phyloP scores from a whole-genome alignment of 1,139 yeast species.

The Nakaseomyces uthaithaninus region DNA sequence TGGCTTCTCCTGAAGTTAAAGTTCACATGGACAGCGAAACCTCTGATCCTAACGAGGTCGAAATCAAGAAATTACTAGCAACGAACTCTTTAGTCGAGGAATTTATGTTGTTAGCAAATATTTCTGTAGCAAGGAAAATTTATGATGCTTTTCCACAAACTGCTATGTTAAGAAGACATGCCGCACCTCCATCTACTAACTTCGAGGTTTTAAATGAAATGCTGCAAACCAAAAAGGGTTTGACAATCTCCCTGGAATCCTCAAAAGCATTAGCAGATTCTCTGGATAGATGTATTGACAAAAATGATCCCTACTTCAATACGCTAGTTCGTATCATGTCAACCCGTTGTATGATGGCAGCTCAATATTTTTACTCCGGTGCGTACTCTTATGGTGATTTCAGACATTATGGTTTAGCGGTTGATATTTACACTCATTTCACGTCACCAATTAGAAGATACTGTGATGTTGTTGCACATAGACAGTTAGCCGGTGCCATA shows the following conservation, averaged over 20 bases:
- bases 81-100: constrained; percentile 97
- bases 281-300: constrained; percentile 77
- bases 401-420: constrained; percentile 94
- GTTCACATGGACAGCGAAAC: constrained; percentile 97
- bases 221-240: constrained; percentile 74
- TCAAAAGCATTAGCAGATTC: constrained; percentile 93
- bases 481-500: constrained; percentile 95
- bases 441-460: constrained; percentile 97
- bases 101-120: constrained; percentile 95
- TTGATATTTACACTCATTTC: constrained; percentile 95
- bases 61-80: constrained; percentile 76
- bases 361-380: constrained; percentile 96
- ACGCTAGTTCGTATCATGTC: constrained; percentile 94
- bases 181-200: constrained; percentile 89
- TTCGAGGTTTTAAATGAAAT: constrained; percentile 86
- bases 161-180: constrained; percentile 96
- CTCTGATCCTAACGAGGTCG: constrained; percentile 93
- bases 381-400: constrained; percentile 87
- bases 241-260: constrained; percentile 71
- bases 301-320: constrained; percentile 81
- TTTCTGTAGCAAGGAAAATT: constrained; percentile 87
- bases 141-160: constrained; percentile 94
- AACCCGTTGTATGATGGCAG: constrained; percentile 98
- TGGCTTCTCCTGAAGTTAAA: constrained; percentile 97
- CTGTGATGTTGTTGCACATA: constrained; percentile 95